Percentiles rank a stretch among this genome's conserved stretches.
Conservation (phyloP, 805 yeast genomes). For the Wickerhamomyces silvicola region DNA sequence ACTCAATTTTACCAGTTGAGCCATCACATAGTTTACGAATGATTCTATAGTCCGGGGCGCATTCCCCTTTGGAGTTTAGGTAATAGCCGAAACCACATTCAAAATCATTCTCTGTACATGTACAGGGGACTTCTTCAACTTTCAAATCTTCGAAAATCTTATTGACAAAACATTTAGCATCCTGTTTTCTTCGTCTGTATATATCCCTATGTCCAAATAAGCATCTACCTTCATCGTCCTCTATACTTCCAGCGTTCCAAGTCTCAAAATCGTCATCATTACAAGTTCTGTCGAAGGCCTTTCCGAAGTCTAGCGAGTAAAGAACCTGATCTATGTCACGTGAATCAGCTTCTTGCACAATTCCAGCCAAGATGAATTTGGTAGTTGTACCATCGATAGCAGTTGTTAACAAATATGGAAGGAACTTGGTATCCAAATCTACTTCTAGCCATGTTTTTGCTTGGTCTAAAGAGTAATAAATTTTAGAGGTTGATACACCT, state of each 20-base stretch:
- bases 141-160: conserved; percentile 31
- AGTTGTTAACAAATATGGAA: conserved; percentile 43
- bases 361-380: conserved; percentile 51
- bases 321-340: conserved; percentile 5
- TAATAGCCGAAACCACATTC: conserved; percentile 62
- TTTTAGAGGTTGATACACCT: conserved; percentile 25
- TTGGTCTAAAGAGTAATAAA: conserved; percentile 63
- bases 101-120: conserved; percentile 55
- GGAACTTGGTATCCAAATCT: conserved; percentile 37
- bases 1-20: conserved; percentile 13
- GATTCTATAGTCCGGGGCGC: conserved; percentile 35
- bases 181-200: conserved; percentile 59
- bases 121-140: conserved; percentile 50
- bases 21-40: conserved; percentile 29
- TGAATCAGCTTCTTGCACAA: conserved; percentile 11
- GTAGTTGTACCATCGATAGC: conserved; percentile 67
- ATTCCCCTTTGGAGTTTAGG: conserved; percentile 33
- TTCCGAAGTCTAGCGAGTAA: conserved; percentile 48
- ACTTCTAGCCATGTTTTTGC: conserved; percentile 56
- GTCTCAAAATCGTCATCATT: conserved; percentile 54
- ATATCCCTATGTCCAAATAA: conserved; percentile 63
- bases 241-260: conserved; percentile 45
- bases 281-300: conserved; percentile 42
- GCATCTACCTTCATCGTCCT: conserved; percentile 36
- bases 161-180: conserved; percentile 52